A percentile compares a stretch with the other conserved stretches of the same genome.
phyloP scores from a whole-genome alignment of 805 yeast genomes.

The Lachancea quebecensis region DNA sequence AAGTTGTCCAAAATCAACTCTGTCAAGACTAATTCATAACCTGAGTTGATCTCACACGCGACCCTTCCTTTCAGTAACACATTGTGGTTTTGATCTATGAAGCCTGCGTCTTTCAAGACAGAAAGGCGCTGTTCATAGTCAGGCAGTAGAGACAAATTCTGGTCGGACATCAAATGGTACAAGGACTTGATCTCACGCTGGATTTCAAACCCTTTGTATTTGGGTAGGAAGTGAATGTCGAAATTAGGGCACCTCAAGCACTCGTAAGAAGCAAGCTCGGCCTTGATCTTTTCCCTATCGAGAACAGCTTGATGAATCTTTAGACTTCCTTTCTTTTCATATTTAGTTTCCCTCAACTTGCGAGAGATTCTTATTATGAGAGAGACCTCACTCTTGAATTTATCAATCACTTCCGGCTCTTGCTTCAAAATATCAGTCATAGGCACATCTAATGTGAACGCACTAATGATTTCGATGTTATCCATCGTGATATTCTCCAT shows the following conservation, averaged over 20 bases:
- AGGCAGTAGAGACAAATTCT: constrained; percentile 82
- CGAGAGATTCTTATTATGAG: constrained; percentile 19
- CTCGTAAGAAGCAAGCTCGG: constrained; percentile 15
- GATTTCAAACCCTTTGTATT: constrained; percentile 41
- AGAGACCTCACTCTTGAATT: constrained; percentile 20
- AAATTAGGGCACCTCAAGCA: constrained; percentile 38
- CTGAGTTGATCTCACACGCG: constrained; percentile 86
- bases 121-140: constrained; percentile 85
- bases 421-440: constrained; percentile 25
- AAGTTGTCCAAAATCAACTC: constrained; percentile 88
- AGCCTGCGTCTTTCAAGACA: constrained; percentile 72
- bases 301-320: constrained; percentile 26
- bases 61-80: constrained; percentile 79
- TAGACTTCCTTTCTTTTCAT: constrained; percentile 26
- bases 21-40: constrained; percentile 85
- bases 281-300: constrained; percentile 24
- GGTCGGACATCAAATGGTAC: constrained; percentile 67
- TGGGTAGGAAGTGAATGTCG: constrained; percentile 37
- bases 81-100: constrained; percentile 68
- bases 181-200: constrained; percentile 47
- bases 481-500: constrained; percentile 25
- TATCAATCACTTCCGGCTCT: constrained; percentile 21
- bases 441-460: constrained; percentile 20
- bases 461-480: constrained; percentile 28
- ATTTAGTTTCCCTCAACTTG: constrained; percentile 21